Evolutionary conservation across 345 rosid genomes (phyloP).

Genomic region (Isatis tinctoria): DNA sequence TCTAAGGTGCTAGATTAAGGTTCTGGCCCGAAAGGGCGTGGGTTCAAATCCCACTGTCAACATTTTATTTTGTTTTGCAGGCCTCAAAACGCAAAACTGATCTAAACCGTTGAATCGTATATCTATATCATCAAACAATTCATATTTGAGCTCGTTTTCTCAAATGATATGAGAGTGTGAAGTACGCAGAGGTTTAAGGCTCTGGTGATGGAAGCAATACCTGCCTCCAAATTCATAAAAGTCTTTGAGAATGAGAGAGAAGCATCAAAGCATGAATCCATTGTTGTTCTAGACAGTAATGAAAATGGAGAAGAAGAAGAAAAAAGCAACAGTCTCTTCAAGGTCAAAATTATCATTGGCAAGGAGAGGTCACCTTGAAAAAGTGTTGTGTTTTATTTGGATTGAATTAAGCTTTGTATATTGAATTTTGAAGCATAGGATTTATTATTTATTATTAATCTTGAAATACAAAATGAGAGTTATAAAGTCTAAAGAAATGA

Average conservation of each 20-base stretch:
- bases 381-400: neutral
- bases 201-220: too few relatives aligned
- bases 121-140: too few relatives aligned
- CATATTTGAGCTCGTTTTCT: too few relatives aligned
- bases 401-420: neutral
- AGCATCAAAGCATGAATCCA: slow-evolving; percentile 32
- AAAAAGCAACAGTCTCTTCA: neutral
- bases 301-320: slow-evolving; percentile 61
- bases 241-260: too few relatives aligned
- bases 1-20: slow-evolving; percentile 99
- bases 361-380: slow-evolving; percentile 16
- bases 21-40: slow-evolving; percentile 99
- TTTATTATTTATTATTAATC: neutral
- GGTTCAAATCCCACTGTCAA: slow-evolving; percentile 98
- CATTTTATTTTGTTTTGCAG: neutral
- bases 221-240: too few relatives aligned
- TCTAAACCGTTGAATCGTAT: too few relatives aligned
- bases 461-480: neutral
- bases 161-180: too few relatives aligned
- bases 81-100: too few relatives aligned
- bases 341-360: slow-evolving; percentile 33
- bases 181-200: too few relatives aligned
- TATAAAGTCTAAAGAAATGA: neutral
- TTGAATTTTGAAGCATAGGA: too few relatives aligned
- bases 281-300: slow-evolving; percentile 68